phyloP scores from a whole-genome alignment of 495 filamentous ascomycete genomes.

The Annulohypoxylon nitens region DNA sequence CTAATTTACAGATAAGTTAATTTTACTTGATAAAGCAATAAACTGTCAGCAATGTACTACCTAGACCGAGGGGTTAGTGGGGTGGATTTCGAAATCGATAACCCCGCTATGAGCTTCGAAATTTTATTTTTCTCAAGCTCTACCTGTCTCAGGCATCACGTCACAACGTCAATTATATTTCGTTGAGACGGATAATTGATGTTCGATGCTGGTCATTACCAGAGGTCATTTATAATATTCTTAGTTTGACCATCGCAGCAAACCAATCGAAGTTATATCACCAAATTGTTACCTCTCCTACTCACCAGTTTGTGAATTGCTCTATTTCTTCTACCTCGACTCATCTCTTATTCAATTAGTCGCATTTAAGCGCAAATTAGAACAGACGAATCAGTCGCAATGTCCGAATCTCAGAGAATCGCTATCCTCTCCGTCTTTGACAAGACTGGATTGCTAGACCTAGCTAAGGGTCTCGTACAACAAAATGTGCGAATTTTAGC shows the following conservation, averaged over 20 bases:
- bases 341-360: not conserved
- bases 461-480: constrained; percentile 93
- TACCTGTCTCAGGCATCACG: not conserved
- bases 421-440: constrained; percentile 98
- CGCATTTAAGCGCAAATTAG: constrained; percentile 18
- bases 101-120: constrained; percentile 42
- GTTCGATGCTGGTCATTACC: not conserved
- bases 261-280: constrained; percentile 16
- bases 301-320: constrained; percentile 22
- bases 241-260: constrained; percentile 19
- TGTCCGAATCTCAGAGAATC: constrained; percentile 61
- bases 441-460: constrained; percentile 95
- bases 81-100: constrained; percentile 6
- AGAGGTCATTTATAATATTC: not conserved
- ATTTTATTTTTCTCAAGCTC: constrained; percentile 31
- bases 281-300: constrained; percentile 13
- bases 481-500: constrained; percentile 92
- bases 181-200: constrained; percentile 26
- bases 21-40: not conserved
- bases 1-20: not conserved
- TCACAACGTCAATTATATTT: constrained; percentile 26
- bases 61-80: constrained; percentile 32
- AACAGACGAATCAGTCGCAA: constrained; percentile 41
- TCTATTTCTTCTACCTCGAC: not conserved
- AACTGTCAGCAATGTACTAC: too few species aligned